phyloP scores from a whole-genome alignment of 2,329 filamentous ascomycete species.

The Coniochaeta prunicola region DNA sequence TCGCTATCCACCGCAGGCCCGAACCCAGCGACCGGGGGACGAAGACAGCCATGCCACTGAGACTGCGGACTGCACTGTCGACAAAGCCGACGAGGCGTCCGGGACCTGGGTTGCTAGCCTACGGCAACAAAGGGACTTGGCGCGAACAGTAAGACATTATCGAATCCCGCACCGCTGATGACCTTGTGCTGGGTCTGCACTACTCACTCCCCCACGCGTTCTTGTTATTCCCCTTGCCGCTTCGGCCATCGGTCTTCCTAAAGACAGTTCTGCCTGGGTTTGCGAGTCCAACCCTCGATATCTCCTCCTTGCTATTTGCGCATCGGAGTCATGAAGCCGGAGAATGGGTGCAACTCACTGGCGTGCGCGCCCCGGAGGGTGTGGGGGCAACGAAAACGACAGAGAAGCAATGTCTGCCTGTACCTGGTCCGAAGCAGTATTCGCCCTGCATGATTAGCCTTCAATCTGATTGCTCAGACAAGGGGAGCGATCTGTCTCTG shows the following conservation, averaged over 20 bases:
- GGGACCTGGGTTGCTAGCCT: not conserved
- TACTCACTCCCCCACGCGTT: not conserved
- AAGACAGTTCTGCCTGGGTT: not conserved
- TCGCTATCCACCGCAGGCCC: not conserved
- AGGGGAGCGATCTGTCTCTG: slow-evolving; percentile 4
- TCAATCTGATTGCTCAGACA: slow-evolving; percentile 11
- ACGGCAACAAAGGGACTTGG: not conserved
- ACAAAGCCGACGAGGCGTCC: not conserved
- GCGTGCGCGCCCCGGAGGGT: not conserved
- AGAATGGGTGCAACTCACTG: not conserved
- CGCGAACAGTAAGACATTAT: not conserved
- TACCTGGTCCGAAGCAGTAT: slow-evolving; percentile 12
- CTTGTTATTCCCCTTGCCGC: not conserved
- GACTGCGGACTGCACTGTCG: not conserved
- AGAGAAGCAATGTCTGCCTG: slow-evolving; percentile 7
- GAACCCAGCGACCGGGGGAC: not conserved
- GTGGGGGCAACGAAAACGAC: slow-evolving; percentile 11
- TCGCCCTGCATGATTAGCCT: slow-evolving; percentile 9
- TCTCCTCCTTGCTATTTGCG: not conserved
- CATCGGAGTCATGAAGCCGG: not conserved
- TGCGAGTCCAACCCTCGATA: not conserved
- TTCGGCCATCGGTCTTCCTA: not conserved
- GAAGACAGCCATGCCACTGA: not conserved
- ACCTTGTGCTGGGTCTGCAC: not conserved
- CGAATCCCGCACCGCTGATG: not conserved